phyloP scores from a whole-genome alignment of 1,284 basidiomycete species.

The Ganoderma sp. region DNA sequence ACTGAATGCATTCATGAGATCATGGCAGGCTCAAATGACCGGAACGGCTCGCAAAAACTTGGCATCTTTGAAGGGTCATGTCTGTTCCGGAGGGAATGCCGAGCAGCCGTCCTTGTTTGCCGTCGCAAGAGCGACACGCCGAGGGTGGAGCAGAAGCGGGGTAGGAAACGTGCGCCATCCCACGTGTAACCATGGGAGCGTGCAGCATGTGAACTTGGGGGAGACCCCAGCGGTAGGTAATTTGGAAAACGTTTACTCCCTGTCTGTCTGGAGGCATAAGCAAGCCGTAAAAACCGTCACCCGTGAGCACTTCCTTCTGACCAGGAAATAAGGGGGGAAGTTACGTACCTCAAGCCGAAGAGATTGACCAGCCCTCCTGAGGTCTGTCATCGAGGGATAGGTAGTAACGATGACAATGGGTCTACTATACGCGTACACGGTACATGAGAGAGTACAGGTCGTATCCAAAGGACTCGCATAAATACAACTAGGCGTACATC shows the following conservation, averaged over 20 bases:
- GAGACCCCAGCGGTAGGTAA: not conserved
- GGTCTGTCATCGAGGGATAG: not conserved
- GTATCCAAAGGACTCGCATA: slow-evolving; percentile 11
- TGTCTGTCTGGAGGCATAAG: not conserved
- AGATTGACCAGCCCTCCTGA: not conserved
- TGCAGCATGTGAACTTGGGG: not conserved
- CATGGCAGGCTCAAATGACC: not conserved
- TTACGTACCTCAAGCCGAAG: not conserved
- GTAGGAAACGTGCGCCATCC: slow-evolving; percentile 1
- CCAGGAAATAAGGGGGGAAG: not conserved
- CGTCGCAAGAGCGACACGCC: slow-evolving; percentile 1
- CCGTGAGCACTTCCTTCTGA: not conserved
- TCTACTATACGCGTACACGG: not conserved
- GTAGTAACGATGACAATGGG: not conserved
- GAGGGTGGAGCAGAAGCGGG: not conserved
- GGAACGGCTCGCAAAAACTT: not conserved
- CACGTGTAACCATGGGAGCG: not conserved
- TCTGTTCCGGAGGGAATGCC: not conserved
- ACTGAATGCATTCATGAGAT: not conserved
- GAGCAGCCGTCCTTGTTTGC: not conserved
- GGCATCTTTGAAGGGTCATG: not conserved
- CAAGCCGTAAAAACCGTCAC: not conserved
- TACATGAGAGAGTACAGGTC: slow-evolving; percentile 9
- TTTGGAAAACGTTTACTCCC: not conserved
- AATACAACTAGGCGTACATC: slow-evolving; percentile 24